These are phyloP conservation scores for Aspergillus cejpii DNA, from an alignment of 2,329 filamentous ascomycete genomes.

Conservation along the genomic window DNA sequence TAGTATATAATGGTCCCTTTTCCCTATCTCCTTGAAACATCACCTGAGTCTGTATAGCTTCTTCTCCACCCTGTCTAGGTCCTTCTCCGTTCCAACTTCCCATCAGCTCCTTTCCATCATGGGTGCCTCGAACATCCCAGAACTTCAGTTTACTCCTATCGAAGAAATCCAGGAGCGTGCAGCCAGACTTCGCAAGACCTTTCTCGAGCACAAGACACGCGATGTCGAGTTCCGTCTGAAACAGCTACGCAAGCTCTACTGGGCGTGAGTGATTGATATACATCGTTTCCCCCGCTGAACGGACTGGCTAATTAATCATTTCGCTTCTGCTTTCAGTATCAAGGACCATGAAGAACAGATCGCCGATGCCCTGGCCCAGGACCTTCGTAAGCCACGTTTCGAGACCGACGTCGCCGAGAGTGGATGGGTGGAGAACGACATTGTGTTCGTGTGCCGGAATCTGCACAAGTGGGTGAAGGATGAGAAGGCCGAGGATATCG, in stretches of 20 bases:
- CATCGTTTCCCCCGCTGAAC: neutral
- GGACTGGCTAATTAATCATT: constrained; percentile 12
- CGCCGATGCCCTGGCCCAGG: constrained; percentile 65
- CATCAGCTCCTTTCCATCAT: constrained; percentile 18
- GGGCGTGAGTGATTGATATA: constrained; percentile 52
- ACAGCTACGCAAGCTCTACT: constrained; percentile 92
- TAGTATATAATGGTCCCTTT: neutral
- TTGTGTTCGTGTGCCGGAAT: constrained; percentile 69
- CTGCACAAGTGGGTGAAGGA: constrained; percentile 77
- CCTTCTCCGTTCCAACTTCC: neutral
- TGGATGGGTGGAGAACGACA: constrained; percentile 72
- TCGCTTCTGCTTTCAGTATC: constrained; percentile 40
- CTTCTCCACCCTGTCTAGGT: neutral
- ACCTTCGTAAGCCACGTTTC: constrained; percentile 69
- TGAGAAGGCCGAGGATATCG: constrained; percentile 64
- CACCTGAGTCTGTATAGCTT: neutral
- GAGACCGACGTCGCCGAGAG: constrained; percentile 71
- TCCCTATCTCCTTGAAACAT: neutral
- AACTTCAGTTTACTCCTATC: constrained; percentile 56
- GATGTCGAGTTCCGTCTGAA: constrained; percentile 71
- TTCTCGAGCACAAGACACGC: constrained; percentile 72
- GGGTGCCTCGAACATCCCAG: constrained; percentile 31
- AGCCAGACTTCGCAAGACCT: constrained; percentile 60
- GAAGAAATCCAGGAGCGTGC: constrained; percentile 59
- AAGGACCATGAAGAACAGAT: constrained; percentile 70